phyloP scores from a whole-genome alignment of 116 monocot genomes.

The Phalaenopsis hybrid region DNA sequence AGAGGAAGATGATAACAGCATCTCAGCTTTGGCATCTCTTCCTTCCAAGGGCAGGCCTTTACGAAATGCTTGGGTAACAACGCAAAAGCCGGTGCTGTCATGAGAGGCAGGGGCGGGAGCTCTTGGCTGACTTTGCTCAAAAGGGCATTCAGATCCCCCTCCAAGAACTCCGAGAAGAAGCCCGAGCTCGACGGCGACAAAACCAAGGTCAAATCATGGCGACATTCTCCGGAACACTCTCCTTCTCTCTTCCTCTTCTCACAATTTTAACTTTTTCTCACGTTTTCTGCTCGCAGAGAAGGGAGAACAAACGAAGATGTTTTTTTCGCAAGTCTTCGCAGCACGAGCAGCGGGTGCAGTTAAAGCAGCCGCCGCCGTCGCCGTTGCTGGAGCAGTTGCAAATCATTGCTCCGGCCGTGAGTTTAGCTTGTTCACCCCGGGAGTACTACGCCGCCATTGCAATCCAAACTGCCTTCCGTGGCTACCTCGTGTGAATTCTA shows the following conservation, averaged over 20 bases:
- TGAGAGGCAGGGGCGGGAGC: too few species aligned
- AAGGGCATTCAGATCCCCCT: constrained; percentile 45
- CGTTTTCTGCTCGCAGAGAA: constrained; percentile 23
- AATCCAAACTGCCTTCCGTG: constrained; percentile 56
- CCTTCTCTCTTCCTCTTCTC: neutral
- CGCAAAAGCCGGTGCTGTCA: too few species aligned
- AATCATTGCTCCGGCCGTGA: constrained; percentile 33
- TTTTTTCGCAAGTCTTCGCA: constrained; percentile 27
- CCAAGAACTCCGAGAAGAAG: constrained; percentile 31
- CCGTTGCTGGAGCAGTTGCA: constrained; percentile 25
- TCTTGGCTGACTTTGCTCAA: too few species aligned
- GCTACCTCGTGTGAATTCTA: constrained; percentile 38
- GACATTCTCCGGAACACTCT: neutral
- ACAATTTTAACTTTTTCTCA: neutral
- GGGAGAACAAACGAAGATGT: constrained; percentile 48
- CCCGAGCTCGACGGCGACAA: constrained; percentile 12
- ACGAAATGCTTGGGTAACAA: too few species aligned
- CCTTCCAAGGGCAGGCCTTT: too few species aligned
- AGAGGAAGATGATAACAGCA: too few species aligned
- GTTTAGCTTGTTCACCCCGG: constrained; percentile 12
- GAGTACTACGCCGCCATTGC: constrained; percentile 42
- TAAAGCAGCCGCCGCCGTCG: constrained; percentile 1
- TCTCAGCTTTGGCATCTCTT: too few species aligned
- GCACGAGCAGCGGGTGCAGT: constrained; percentile 4
- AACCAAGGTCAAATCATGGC: constrained; percentile 14